A percentile compares a stretch with the other conserved stretches of the same genome.
Evolutionary conservation across 805 yeast genomes (phyloP).

Genomic region (Metschnikowia henanensis): DNA sequence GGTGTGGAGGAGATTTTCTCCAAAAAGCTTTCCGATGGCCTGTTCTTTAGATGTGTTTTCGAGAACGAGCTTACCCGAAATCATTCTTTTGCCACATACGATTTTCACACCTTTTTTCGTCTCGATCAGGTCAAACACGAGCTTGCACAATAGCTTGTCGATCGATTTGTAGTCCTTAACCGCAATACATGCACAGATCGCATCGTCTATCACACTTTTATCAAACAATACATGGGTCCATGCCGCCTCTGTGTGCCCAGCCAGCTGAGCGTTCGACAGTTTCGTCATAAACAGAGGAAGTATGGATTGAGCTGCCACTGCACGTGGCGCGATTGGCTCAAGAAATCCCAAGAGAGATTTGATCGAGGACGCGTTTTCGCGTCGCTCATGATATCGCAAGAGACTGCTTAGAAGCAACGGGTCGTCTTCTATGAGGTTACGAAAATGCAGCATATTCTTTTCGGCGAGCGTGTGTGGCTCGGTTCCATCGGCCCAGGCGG

Average conservation of each 20-base stretch:
- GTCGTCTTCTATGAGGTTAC: constrained; percentile 23
- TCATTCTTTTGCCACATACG: not conserved
- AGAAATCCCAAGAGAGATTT: constrained; percentile 28
- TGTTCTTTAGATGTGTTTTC: not conserved
- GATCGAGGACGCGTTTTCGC: constrained; percentile 22
- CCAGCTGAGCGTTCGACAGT: not conserved
- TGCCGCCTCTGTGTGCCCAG: not conserved
- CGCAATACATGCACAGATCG: constrained; percentile 31
- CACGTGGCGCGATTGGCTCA: constrained; percentile 15
- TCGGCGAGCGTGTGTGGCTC: constrained; percentile 8
- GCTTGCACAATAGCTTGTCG: constrained; percentile 34
- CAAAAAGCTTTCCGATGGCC: constrained; percentile 8
- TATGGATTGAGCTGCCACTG: constrained; percentile 4
- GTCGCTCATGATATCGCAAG: constrained; percentile 24
- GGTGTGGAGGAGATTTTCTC: constrained; percentile 9
- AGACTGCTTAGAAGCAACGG: constrained; percentile 32
- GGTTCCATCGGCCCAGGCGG: constrained; percentile 21
- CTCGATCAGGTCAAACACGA: constrained; percentile 21
- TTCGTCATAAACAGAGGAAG: constrained; percentile 20
- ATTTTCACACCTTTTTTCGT: constrained; percentile 10
- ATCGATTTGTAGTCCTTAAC: constrained; percentile 27
- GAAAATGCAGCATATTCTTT: constrained; percentile 23
- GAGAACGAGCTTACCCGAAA: not conserved
- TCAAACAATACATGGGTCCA: not conserved
- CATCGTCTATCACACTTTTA: constrained; percentile 23